Conservation (phyloP, 176 grass and related monocot genomes). For the Oryza meridionalis region DNA sequence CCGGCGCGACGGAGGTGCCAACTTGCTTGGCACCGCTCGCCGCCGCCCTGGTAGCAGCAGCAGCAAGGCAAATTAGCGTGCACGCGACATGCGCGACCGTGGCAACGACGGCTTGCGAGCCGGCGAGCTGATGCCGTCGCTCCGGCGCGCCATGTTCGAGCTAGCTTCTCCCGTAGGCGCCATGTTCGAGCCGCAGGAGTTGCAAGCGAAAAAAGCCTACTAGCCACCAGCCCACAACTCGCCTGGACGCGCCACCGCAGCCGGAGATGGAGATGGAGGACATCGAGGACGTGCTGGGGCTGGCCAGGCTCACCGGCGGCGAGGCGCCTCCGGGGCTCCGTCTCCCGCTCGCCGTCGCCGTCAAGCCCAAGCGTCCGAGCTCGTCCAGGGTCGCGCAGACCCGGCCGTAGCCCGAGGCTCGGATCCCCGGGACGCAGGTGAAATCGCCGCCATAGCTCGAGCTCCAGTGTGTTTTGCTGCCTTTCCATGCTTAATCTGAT, state of each 20-base stretch:
- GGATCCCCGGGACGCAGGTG: constrained; percentile 87
- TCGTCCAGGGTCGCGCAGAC: constrained; percentile 55
- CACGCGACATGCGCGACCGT: no score
- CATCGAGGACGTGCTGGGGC: constrained; percentile 77
- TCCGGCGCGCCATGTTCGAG: no score
- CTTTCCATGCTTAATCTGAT: constrained; percentile 6
- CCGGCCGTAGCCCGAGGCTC: constrained; percentile 34
- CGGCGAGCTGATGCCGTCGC: no score
- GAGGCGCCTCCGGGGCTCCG: constrained; percentile 68
- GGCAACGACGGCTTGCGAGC: no score
- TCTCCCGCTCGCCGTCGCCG: constrained; percentile 63
- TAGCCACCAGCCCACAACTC: not conserved
- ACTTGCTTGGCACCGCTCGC: no score
- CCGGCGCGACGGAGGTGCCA: no score
- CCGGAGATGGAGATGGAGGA: constrained; percentile 65
- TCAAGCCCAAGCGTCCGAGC: constrained; percentile 67
- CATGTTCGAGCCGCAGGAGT: not conserved
- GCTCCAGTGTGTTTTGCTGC: not conserved
- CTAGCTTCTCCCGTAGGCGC: no score
- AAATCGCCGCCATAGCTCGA: not conserved
- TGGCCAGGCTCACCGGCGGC: constrained; percentile 21
- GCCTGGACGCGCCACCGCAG: not conserved
- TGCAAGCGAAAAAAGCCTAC: constrained; percentile 50
- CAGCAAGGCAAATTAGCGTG: no score
- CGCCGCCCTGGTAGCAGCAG: no score